These are phyloP conservation scores for Suhomyces ambrosiae DNA, from an alignment of 1,139 yeast genomes.

Conservation along the genomic window DNA sequence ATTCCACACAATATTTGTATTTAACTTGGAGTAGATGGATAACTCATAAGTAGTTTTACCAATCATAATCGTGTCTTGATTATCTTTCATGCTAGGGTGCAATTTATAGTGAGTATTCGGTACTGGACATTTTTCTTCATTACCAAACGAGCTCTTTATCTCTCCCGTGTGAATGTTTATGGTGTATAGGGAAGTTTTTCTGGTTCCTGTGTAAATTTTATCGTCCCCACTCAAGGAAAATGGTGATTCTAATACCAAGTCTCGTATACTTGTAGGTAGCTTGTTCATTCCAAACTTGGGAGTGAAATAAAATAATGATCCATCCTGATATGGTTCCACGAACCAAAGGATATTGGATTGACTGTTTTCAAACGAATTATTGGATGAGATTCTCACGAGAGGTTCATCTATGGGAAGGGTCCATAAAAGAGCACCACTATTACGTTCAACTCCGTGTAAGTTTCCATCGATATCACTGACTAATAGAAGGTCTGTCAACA, in stretches of 20 bases:
- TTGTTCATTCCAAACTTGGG: conserved; percentile 74
- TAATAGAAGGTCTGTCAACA: conserved; percentile 61
- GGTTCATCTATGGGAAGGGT: conserved; percentile 60
- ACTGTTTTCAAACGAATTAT: conserved; percentile 25
- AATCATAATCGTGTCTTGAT: conserved; percentile 40
- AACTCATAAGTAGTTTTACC: conserved; percentile 55
- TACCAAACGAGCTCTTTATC: conserved; percentile 72
- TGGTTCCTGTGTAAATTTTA: conserved; percentile 84
- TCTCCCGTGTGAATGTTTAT: conserved; percentile 78
- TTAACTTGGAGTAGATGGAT: conserved; percentile 52
- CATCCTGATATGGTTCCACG: conserved; percentile 89
- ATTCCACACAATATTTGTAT: conserved; percentile 74
- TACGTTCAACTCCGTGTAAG: conserved; percentile 76
- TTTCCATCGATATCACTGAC: conserved; percentile 89
- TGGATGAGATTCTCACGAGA: conserved; percentile 48
- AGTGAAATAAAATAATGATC: conserved; percentile 84
- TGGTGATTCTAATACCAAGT: conserved; percentile 82
- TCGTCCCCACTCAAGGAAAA: conserved; percentile 79
- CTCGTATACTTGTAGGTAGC: conserved; percentile 79
- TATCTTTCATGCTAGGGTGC: conserved; percentile 12
- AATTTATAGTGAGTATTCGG: conserved; percentile 23
- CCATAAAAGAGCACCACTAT: conserved; percentile 81
- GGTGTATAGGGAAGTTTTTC: conserved; percentile 75
- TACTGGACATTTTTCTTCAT: conserved; percentile 35
- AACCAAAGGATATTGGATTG: conserved; percentile 60